phyloP scores from a whole-genome alignment of 805 yeast species.

The Lipomyces chichibuensis region DNA sequence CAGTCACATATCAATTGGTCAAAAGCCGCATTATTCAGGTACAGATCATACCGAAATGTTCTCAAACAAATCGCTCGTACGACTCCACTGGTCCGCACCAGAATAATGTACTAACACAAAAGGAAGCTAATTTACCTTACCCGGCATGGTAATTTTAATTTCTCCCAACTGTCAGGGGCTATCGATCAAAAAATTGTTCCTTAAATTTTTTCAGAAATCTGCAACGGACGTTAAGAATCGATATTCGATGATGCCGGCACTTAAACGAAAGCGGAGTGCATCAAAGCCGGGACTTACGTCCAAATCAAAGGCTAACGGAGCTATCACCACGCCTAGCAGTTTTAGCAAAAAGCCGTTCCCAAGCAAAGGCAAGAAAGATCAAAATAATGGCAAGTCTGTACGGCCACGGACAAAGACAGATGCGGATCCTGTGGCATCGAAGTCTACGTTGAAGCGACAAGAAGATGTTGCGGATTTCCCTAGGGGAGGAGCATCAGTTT shows the following conservation, averaged over 20 bases:
- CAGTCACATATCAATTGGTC: too few relatives aligned
- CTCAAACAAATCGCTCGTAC: too few relatives aligned
- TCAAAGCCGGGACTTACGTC: neutral
- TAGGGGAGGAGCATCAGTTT: constrained; percentile 82
- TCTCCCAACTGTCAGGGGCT: constrained; percentile 3
- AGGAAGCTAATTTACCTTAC: neutral
- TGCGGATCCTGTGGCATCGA: constrained; percentile 4
- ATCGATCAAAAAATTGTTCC: neutral
- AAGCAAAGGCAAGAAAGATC: neutral
- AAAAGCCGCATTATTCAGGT: too few relatives aligned
- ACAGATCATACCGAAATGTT: too few relatives aligned
- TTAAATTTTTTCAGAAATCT: constrained; percentile 1
- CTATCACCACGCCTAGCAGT: neutral
- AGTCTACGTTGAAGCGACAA: constrained; percentile 13
- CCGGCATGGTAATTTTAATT: neutral
- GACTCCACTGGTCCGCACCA: too few relatives aligned
- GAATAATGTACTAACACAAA: too few relatives aligned
- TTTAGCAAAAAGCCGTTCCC: constrained; percentile 19
- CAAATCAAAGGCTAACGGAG: neutral
- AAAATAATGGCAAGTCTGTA: neutral
- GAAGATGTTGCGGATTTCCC: constrained; percentile 71
- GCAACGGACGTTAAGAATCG: neutral
- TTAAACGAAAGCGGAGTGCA: constrained; percentile 20
- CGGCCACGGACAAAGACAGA: neutral
- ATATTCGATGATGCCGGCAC: constrained; percentile 14